Conservation (phyloP, 2,329 filamentous ascomycete genomes). For the Paracoccidioides brasiliensis region DNA sequence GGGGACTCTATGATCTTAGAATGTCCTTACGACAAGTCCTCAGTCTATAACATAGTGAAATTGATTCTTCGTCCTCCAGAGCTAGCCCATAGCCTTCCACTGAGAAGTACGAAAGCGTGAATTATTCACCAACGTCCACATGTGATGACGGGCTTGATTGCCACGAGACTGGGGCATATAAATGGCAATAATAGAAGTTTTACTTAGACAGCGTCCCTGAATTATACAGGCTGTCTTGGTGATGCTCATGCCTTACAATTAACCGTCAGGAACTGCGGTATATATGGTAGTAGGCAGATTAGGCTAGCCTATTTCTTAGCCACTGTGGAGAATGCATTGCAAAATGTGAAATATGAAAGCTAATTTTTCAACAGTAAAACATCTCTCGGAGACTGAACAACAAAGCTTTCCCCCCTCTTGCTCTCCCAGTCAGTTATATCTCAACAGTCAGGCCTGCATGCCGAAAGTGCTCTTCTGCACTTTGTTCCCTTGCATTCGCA, state of each 20-base stretch:
- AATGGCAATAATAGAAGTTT: background rate
- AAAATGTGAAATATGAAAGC: background rate
- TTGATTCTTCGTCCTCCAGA: background rate
- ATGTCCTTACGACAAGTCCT: background rate
- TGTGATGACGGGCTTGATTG: background rate
- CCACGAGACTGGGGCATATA: background rate
- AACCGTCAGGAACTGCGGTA: background rate
- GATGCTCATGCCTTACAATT: background rate
- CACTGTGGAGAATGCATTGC: background rate
- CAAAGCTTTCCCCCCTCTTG: too few species aligned
- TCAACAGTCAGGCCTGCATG: slow-evolving; percentile 6
- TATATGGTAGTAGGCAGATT: background rate
- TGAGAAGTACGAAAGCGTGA: background rate
- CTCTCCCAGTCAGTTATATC: too few species aligned
- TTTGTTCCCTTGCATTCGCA: slow-evolving; percentile 12
- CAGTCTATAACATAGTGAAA: background rate
- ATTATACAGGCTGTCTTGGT: background rate
- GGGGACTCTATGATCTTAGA: background rate
- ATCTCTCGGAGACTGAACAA: too few species aligned
- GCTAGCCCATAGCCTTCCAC: too few species aligned
- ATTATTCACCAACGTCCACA: background rate
- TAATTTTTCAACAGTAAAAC: too few species aligned
- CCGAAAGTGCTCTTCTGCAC: slow-evolving; percentile 14
- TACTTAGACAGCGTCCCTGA: too few species aligned
- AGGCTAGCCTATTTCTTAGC: background rate